A percentile compares a stretch with the other conserved stretches of the same genome.
These are phyloP conservation scores for Paracoccidioides brasiliensis DNA, from an alignment of 2,329 filamentous ascomycete species.

Conservation along the genomic window DNA sequence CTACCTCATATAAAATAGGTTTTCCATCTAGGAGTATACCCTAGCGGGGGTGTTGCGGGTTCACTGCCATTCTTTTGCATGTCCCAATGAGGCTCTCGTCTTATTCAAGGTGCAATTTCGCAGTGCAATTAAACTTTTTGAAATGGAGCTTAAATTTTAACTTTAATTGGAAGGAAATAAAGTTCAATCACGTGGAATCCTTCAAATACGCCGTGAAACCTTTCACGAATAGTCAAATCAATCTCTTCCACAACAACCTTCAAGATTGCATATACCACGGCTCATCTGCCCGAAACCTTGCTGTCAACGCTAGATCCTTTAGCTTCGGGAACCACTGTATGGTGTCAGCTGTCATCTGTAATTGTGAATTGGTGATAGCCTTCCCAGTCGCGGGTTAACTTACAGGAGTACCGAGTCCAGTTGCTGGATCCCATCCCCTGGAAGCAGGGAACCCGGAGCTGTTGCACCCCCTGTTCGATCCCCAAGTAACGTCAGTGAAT, in stretches of 20 bases:
- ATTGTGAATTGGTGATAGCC: background rate
- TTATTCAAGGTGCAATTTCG: background rate
- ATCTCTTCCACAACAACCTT: background rate
- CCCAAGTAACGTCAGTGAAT: slow-evolving; percentile 37
- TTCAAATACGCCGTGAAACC: background rate
- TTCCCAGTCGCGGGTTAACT: background rate
- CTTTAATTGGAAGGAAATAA: background rate
- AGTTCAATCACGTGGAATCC: background rate
- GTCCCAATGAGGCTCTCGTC: no score
- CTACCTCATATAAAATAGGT: background rate
- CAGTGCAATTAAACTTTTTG: background rate
- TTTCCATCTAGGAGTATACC: no score
- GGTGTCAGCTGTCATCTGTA: background rate
- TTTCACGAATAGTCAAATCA: background rate
- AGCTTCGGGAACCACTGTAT: background rate
- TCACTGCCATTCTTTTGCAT: no score
- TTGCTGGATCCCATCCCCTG: slow-evolving; percentile 38
- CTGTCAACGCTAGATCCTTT: background rate
- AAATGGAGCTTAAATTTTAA: background rate
- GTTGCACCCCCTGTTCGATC: slow-evolving; percentile 35
- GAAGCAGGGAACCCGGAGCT: slow-evolving; percentile 38
- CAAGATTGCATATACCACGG: background rate
- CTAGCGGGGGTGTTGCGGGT: no score
- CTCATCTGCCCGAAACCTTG: background rate
- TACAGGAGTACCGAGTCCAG: slow-evolving; percentile 28